phyloP scores from a whole-genome alignment of 768 basidiomycete species.

The Hericium alpestre region DNA sequence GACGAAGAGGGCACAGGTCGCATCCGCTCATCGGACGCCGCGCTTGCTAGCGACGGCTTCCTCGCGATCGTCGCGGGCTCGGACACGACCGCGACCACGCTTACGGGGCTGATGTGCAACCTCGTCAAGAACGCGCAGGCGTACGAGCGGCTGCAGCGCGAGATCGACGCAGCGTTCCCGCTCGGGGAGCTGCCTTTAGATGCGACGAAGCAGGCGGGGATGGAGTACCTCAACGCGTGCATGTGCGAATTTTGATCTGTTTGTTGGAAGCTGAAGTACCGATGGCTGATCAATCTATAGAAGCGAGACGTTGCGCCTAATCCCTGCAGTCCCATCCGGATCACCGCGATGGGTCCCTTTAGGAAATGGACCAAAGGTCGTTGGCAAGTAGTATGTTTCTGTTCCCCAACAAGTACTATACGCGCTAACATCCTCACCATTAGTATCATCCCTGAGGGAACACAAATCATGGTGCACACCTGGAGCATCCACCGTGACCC shows the following conservation, averaged over 20 bases:
- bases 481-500: constrained; percentile 11
- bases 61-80: constrained; percentile 1
- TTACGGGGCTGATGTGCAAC: neutral
- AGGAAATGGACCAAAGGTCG: neutral
- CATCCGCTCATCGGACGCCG: neutral
- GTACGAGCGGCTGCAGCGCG: neutral
- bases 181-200: neutral
- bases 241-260: no score
- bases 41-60: neutral
- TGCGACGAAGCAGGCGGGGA: neutral
- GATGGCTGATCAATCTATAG: neutral
- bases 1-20: neutral
- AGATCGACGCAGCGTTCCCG: neutral
- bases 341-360: neutral
- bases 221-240: neutral
- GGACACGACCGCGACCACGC: neutral
- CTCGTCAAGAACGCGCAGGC: neutral
- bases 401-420: neutral
- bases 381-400: neutral
- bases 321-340: neutral
- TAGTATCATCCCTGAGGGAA: constrained; percentile 11
- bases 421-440: neutral
- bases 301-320: neutral
- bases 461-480: constrained; percentile 7
- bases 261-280: no score